These are phyloP conservation scores for Teratosphaeria destructans DNA, from an alignment of 2,329 filamentous ascomycete genomes.

Conservation along the genomic window DNA sequence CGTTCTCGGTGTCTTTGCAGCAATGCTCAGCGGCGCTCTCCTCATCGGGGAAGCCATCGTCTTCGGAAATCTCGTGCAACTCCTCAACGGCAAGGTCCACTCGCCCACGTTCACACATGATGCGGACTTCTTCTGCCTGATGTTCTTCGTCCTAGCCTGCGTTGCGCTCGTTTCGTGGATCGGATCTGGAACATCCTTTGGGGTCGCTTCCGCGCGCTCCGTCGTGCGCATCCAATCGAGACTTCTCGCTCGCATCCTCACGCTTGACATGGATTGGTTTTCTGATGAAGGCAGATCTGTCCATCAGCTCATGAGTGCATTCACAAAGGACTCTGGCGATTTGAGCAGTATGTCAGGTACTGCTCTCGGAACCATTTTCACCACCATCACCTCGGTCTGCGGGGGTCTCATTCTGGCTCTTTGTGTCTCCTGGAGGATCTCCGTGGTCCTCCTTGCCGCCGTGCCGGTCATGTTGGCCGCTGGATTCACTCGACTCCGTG, in stretches of 20 bases:
- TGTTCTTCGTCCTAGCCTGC: conserved; percentile 45
- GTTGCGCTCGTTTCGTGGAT: conserved; percentile 38
- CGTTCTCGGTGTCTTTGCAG: conserved; percentile 32
- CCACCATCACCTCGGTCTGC: conserved; percentile 36
- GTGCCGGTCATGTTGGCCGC: conserved; percentile 39
- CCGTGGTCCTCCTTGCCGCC: conserved; percentile 38
- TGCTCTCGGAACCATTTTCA: conserved; percentile 41
- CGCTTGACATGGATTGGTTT: conserved; percentile 46
- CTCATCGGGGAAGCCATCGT: conserved; percentile 52
- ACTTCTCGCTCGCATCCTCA: conserved; percentile 42
- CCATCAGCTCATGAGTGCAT: conserved; percentile 35
- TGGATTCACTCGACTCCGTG: conserved; percentile 37
- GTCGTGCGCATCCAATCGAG: conserved; percentile 31
- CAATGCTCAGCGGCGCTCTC: conserved; percentile 36
- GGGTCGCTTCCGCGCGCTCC: conserved; percentile 37
- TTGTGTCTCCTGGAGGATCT: conserved; percentile 42
- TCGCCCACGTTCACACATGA: conserved; percentile 11
- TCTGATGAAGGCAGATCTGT: conserved; percentile 30
- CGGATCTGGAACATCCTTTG: conserved; percentile 37
- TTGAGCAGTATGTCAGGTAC: conserved; percentile 40
- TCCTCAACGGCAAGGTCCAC: conserved; percentile 37
- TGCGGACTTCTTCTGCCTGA: conserved; percentile 34
- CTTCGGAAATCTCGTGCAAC: conserved; percentile 42
- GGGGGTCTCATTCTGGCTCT: conserved; percentile 40
- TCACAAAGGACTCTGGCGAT: conserved; percentile 40